Evolutionary conservation across 345 rosid species (phyloP), one percentile per base, ranked within the genome.

Genomic region (Rubroshorea leprosula): DNA sequence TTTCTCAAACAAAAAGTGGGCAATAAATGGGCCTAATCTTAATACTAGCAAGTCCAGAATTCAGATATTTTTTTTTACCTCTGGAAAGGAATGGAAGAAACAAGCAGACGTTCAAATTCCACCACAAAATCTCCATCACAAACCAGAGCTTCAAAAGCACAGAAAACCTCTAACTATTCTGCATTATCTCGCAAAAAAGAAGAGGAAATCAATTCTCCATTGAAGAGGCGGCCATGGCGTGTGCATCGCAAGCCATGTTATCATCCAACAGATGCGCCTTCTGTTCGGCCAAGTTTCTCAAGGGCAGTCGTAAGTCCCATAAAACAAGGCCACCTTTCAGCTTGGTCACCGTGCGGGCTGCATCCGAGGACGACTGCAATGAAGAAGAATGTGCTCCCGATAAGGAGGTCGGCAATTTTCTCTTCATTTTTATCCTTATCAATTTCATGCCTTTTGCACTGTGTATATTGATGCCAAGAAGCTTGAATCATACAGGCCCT

Each of bases 371-470:
- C 22, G 96, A 92, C 59, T 92, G 99, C 60, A 92, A 92, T 48
- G 74, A 51, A 7, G 96, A 86, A 68, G 97, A 89, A 65, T 89
- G 99, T 73, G 99, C 97, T 52, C 99, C 99, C 6, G 97, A 89
- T 8, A 92, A 89, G 57, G 99, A 92, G 99, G 99, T 87, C 20
- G 15, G 24, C 18, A 17, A 6, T 35, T 21, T n/a, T 49, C 25
- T 41, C 10, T 18, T 25, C 6, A 47, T 12, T 23, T 3, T 48
- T 17, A 6, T 35, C 16, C 3, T 39, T 19, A 0, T 48, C 27
- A 19, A 13, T 0, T 49, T 9, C 46, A 6, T 18, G 23, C 10
- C 24, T 48, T 15, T 35, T 35, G 41, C 9, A n/a, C n/a, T 35
- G 41, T 35, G 7, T 8, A 27, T 27, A 1, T n/a, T n/a, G n/a